A percentile compares a stretch with the other conserved stretches of the same genome.
These are phyloP conservation scores for Plectosphaerella cucumerina DNA, from an alignment of 2,329 filamentous ascomycete genomes.

Conservation along the genomic window DNA sequence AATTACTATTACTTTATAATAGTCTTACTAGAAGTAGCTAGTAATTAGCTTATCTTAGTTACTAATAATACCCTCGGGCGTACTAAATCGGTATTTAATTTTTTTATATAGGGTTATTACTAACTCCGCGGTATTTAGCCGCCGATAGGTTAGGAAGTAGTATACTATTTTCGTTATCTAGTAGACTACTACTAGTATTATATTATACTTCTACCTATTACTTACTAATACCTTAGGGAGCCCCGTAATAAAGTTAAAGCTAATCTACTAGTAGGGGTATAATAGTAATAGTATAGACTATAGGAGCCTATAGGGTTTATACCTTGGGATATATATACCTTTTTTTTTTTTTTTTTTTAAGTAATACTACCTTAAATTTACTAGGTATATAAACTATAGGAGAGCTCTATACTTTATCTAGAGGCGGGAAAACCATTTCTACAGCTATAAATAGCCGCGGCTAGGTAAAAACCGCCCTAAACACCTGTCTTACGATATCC, in stretches of 20 bases:
- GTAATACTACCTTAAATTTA: no score
- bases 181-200: conserved; percentile 4
- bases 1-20: background rate
- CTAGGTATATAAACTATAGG: conserved; percentile 18
- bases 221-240: background rate
- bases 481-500: no score
- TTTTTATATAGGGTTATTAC: conserved; percentile 2
- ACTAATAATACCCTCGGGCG: no score
- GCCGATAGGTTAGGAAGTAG: background rate
- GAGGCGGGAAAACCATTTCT: background rate
- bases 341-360: no score
- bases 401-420: background rate
- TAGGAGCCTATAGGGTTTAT: background rate
- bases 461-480: no score
- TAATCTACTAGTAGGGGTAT: background rate
- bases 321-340: background rate
- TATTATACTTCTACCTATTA: conserved; percentile 1
- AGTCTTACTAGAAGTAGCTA: background rate
- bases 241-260: background rate
- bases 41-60: no score
- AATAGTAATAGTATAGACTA: background rate
- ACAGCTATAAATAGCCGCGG: background rate
- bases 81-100: conserved; percentile 1
- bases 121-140: background rate
- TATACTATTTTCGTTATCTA: background rate